Evolutionary conservation across 805 yeast species (phyloP).

Genomic region (Kodamaea jinghongensis): DNA sequence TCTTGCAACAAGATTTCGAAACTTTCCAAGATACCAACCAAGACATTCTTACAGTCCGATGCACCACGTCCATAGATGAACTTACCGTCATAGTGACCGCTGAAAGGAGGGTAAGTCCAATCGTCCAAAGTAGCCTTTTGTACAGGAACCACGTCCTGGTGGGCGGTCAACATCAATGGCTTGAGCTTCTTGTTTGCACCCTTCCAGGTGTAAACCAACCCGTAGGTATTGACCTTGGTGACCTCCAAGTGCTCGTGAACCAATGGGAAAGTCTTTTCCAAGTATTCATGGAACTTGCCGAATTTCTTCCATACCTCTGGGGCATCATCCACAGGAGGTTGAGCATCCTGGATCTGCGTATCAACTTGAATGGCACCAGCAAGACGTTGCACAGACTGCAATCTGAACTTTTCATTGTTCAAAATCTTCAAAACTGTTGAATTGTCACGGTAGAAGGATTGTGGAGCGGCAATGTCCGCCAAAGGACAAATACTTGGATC

Average conservation of each 20-base stretch:
- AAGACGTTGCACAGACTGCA: slow-evolving; percentile 41
- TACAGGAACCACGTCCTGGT: slow-evolving; percentile 80
- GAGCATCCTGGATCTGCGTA: slow-evolving; percentile 59
- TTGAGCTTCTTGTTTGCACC: slow-evolving; percentile 56
- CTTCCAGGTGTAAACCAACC: slow-evolving; percentile 60
- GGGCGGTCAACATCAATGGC: slow-evolving; percentile 72
- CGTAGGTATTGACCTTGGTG: slow-evolving; percentile 58
- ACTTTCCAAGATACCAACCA: slow-evolving; percentile 66
- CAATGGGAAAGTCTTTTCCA: slow-evolving; percentile 53
- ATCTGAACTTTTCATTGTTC: slow-evolving; percentile 23
- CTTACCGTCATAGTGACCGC: slow-evolving; percentile 59
- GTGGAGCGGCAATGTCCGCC: slow-evolving; percentile 21
- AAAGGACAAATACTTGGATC: slow-evolving; percentile 23
- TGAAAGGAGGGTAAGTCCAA: slow-evolving; percentile 70
- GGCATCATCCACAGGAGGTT: slow-evolving; percentile 48
- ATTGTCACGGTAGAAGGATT: slow-evolving; percentile 29
- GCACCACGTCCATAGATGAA: slow-evolving; percentile 76
- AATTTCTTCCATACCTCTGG: slow-evolving; percentile 47
- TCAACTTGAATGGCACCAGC: slow-evolving; percentile 62
- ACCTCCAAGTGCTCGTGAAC: slow-evolving; percentile 48
- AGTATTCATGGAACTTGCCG: slow-evolving; percentile 47
- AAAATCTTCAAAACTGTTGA: slow-evolving; percentile 29
- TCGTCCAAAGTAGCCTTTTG: slow-evolving; percentile 50
- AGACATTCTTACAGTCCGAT: slow-evolving; percentile 68
- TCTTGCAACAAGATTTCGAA: slow-evolving; percentile 45